Evolutionary conservation across 148 eudicot species (phyloP).

Genomic region (Amaranthus cruentus): DNA sequence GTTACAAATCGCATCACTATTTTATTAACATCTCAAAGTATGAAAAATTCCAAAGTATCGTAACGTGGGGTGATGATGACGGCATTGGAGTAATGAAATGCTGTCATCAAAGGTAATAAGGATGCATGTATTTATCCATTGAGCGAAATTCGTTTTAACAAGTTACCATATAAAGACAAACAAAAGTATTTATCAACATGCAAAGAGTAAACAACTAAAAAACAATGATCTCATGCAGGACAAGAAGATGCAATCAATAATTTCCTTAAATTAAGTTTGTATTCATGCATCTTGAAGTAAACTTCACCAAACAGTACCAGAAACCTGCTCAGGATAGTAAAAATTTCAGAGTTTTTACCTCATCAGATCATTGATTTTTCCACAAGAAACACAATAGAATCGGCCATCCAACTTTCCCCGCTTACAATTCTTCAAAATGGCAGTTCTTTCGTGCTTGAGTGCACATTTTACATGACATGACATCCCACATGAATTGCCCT

Average conservation of each 20-base stretch:
- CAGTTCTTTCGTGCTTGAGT: slow-evolving; percentile 36
- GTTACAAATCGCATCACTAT: too few relatives aligned
- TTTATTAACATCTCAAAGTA: neutral
- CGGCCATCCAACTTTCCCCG: slow-evolving; percentile 42
- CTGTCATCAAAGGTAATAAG: too few relatives aligned
- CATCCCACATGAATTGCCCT: slow-evolving; percentile 37
- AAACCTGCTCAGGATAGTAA: neutral
- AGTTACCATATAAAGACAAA: neutral
- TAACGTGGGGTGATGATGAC: too few relatives aligned
- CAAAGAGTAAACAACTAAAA: neutral
- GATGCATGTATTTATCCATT: too few relatives aligned
- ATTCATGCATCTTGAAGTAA: slow-evolving; percentile 8
- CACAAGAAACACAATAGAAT: slow-evolving; percentile 49
- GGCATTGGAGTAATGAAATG: too few relatives aligned
- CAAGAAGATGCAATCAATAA: neutral
- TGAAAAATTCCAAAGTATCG: neutral
- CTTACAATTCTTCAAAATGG: slow-evolving; percentile 33
- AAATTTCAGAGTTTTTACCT: slow-evolving; percentile 31
- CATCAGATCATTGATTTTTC: slow-evolving; percentile 47
- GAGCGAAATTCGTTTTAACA: too few relatives aligned
- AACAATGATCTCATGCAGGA: neutral
- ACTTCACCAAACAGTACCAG: neutral
- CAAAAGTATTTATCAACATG: neutral
- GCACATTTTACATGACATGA: slow-evolving; percentile 59
- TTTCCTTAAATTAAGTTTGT: neutral